phyloP scores from a whole-genome alignment of 1,284 basidiomycete genomes.

The Apiotrichum mycotoxinovorans region DNA sequence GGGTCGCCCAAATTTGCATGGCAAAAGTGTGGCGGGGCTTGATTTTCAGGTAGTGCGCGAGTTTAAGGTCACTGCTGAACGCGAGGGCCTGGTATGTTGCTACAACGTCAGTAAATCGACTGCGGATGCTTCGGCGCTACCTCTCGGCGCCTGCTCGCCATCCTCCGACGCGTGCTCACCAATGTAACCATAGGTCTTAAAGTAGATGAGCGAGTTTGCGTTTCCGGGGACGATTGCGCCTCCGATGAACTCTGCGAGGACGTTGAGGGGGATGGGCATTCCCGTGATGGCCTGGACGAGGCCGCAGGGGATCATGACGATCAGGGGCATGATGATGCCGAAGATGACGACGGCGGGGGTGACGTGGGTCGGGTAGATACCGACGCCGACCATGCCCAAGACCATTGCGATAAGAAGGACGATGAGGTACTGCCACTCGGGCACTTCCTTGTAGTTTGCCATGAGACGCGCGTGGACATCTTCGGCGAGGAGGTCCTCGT shows the following conservation, averaged over 20 bases:
- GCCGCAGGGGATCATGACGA: constrained; percentile 46
- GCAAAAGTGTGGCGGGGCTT: constrained; percentile 55
- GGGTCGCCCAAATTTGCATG: constrained; percentile 62
- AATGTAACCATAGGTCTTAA: constrained; percentile 56
- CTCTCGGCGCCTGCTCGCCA: no score
- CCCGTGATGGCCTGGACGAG: constrained; percentile 59
- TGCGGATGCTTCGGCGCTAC: no score
- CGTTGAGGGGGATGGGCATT: constrained; percentile 54
- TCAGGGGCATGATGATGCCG: constrained; percentile 14
- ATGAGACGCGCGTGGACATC: constrained; percentile 35
- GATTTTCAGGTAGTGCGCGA: constrained; percentile 19
- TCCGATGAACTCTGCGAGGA: constrained; percentile 57
- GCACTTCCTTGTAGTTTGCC: constrained; percentile 55
- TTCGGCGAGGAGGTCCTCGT: constrained; percentile 27
- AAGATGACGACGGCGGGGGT: constrained; percentile 15
- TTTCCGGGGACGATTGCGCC: constrained; percentile 58
- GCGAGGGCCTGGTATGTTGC: constrained; percentile 51
- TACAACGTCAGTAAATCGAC: no score
- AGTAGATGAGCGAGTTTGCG: constrained; percentile 58
- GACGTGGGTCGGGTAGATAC: constrained; percentile 10
- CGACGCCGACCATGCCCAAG: constrained; percentile 14
- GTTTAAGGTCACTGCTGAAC: constrained; percentile 55
- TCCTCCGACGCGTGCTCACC: background rate
- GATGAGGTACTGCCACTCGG: constrained; percentile 18
- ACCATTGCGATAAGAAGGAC: constrained; percentile 11